Conservation (phyloP, 2,329 filamentous ascomycete genomes). For the Aspergillus awamori region DNA sequence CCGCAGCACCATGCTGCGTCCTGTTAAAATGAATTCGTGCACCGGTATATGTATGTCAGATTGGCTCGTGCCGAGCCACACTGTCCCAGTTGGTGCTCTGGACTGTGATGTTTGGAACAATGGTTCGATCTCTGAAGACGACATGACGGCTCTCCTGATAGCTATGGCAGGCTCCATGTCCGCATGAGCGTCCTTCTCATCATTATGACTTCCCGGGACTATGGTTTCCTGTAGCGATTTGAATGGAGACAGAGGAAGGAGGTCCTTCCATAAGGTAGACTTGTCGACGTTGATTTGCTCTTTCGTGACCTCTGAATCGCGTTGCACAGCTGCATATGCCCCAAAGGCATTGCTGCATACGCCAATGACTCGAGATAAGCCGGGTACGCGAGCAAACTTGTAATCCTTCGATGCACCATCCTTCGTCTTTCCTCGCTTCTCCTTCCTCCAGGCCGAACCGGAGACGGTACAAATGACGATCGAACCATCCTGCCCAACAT, state of each 20-base stretch:
- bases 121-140: constrained; percentile 50
- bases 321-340: constrained; percentile 83
- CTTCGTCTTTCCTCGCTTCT: constrained; percentile 80
- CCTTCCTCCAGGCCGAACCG: constrained; percentile 88
- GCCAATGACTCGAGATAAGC: constrained; percentile 78
- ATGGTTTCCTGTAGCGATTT: constrained; percentile 56
- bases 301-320: constrained; percentile 79
- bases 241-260: constrained; percentile 71
- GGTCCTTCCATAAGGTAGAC: constrained; percentile 73
- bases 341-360: constrained; percentile 89
- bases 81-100: constrained; percentile 32
- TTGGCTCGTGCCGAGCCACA: constrained; percentile 56
- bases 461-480: constrained; percentile 92
- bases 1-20: constrained; percentile 71
- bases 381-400: constrained; percentile 90
- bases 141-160: constrained; percentile 48
- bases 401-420: constrained; percentile 79
- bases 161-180: constrained; percentile 25
- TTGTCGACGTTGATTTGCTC: constrained; percentile 68
- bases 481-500: constrained; percentile 87
- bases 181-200: constrained; percentile 40
- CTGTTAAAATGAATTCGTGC: constrained; percentile 78
- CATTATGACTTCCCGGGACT: constrained; percentile 43
- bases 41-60: constrained; percentile 75
- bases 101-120: constrained; percentile 35